Evolutionary conservation across 345 rosid species (phyloP).

Genomic region (Pistacia vera): DNA sequence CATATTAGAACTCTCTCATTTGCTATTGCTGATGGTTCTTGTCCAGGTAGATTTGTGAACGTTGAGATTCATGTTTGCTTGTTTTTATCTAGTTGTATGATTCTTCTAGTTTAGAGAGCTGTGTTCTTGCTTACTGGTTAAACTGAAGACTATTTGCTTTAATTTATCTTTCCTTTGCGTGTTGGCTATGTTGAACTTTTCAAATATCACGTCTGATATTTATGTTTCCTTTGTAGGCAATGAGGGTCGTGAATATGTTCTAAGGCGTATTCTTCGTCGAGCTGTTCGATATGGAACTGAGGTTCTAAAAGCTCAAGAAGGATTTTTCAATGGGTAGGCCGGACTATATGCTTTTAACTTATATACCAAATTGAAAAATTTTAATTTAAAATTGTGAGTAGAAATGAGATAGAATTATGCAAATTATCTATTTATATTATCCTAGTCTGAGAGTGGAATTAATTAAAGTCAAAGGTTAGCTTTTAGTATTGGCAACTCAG

Average conservation of each 20-base stretch:
- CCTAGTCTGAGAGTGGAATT: too few relatives aligned
- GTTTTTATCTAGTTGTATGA: neutral
- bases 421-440: too few relatives aligned
- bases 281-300: constrained; percentile 96
- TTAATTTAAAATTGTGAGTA: too few relatives aligned
- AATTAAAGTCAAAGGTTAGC: too few relatives aligned
- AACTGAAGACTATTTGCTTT: neutral
- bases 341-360: neutral
- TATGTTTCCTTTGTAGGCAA: constrained; percentile 55
- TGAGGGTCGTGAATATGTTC: constrained; percentile 96
- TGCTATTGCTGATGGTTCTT: constrained; percentile 98
- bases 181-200: neutral
- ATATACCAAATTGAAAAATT: too few relatives aligned
- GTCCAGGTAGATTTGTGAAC: constrained; percentile 66
- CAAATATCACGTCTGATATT: constrained; percentile 12
- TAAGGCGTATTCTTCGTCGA: constrained; percentile 95
- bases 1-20: constrained; percentile 92
- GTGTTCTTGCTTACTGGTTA: neutral
- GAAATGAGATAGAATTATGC: too few relatives aligned
- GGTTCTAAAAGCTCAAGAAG: constrained; percentile 85
- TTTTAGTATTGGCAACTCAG: too few relatives aligned
- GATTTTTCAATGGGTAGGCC: constrained; percentile 88
- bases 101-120: neutral
- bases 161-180: neutral
- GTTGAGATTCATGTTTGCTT: neutral